Conservation (phyloP, 1,139 yeast genomes). For the Zygosaccharomyces pseudobailii region DNA sequence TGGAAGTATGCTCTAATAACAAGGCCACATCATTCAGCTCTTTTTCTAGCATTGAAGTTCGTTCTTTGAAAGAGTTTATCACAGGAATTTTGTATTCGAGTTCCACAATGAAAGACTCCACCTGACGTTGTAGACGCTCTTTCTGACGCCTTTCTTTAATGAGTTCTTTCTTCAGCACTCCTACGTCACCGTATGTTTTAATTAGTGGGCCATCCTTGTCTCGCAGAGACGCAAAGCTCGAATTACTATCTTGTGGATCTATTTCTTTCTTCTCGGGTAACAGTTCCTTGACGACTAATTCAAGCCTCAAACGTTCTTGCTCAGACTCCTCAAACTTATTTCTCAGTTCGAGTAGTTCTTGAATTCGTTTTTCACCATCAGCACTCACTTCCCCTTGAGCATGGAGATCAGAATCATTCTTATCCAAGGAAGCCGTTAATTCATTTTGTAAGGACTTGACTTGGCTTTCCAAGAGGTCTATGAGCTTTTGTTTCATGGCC, state of each 20-base stretch:
- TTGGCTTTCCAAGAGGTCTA: slow-evolving; percentile 54
- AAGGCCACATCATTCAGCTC: slow-evolving; percentile 49
- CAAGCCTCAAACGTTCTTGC: slow-evolving; percentile 40
- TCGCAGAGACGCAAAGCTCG: slow-evolving; percentile 21
- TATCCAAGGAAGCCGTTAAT: slow-evolving; percentile 26
- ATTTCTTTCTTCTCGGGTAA: slow-evolving; percentile 39
- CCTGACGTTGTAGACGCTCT: slow-evolving; percentile 61
- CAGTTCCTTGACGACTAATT: slow-evolving; percentile 44
- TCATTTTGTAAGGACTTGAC: slow-evolving; percentile 44
- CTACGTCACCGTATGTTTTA: slow-evolving; percentile 62
- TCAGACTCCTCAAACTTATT: slow-evolving; percentile 49
- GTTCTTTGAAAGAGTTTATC: slow-evolving; percentile 61
- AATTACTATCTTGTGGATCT: slow-evolving; percentile 1
- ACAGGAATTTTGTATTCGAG: slow-evolving; percentile 78
- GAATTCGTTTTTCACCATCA: slow-evolving; percentile 17
- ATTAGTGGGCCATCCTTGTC: slow-evolving; percentile 19
- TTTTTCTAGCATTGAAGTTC: slow-evolving; percentile 43
- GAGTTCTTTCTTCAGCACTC: slow-evolving; percentile 59
- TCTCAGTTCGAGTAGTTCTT: slow-evolving; percentile 38
- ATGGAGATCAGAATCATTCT: slow-evolving; percentile 24
- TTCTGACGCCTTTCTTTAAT: slow-evolving; percentile 69
- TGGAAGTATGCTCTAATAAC: slow-evolving; percentile 44
- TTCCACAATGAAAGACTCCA: slow-evolving; percentile 68
- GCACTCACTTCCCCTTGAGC: slow-evolving; percentile 40
- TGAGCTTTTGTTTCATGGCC: slow-evolving; percentile 56